Evolutionary conservation across 192 early-diverging fungal species (phyloP).

Genomic region (Rhizoclosmatium globosum): DNA sequence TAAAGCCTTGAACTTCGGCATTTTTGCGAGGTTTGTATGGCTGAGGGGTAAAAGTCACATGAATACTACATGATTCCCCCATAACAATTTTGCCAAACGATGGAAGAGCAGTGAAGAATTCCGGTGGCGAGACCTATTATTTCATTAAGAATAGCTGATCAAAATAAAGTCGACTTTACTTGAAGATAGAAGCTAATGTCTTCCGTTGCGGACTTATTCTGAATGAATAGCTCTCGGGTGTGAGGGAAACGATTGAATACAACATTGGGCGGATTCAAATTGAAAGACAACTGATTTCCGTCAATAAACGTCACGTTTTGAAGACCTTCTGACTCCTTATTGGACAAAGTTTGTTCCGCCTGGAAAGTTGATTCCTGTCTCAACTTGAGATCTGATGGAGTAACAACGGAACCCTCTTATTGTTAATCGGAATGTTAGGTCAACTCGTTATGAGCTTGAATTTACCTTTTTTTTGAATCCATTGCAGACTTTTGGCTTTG

Average conservation of each 20-base stretch:
- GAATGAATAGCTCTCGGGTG: slow-evolving; percentile 46
- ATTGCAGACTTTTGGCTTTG: neutral
- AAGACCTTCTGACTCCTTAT: slow-evolving; percentile 2
- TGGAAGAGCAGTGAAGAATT: slow-evolving; percentile 52
- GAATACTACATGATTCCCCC: slow-evolving; percentile 46
- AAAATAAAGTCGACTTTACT: slow-evolving; percentile 11
- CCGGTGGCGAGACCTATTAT: slow-evolving; percentile 39
- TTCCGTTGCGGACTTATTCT: slow-evolving; percentile 52
- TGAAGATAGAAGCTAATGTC: slow-evolving; percentile 50
- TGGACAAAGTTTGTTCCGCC: neutral
- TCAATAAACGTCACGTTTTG: slow-evolving; percentile 28
- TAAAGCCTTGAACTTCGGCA: slow-evolving; percentile 51
- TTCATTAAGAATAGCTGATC: neutral
- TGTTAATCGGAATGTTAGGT: no score
- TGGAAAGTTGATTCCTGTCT: neutral
- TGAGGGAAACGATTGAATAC: slow-evolving; percentile 55
- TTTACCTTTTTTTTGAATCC: neutral
- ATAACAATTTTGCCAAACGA: slow-evolving; percentile 49
- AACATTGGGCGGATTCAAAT: slow-evolving; percentile 48
- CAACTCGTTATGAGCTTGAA: no score
- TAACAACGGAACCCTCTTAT: neutral
- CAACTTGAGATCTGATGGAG: neutral
- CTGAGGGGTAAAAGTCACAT: slow-evolving; percentile 44
- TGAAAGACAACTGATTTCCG: slow-evolving; percentile 47
- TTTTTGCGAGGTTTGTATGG: slow-evolving; percentile 43